Evolutionary conservation across 345 rosid genomes (phyloP).

Genomic region (Hypericum perforatum): DNA sequence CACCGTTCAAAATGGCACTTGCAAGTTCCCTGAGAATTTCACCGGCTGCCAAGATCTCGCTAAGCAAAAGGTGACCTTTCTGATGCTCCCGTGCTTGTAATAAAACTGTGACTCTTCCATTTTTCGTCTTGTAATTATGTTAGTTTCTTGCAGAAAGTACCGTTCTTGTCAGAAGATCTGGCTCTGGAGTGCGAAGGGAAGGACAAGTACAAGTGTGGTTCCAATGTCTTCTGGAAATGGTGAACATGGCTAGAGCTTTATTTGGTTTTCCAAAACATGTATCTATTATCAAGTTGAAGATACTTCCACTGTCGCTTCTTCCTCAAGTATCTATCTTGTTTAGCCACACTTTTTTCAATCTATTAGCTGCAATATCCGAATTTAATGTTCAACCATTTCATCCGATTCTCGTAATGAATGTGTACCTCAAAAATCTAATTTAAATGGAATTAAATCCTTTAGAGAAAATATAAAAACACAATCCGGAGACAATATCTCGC

Average conservation of each 20-base stretch:
- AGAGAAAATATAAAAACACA: no score
- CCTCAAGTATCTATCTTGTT: no score
- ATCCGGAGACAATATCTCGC: no score
- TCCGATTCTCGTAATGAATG: no score
- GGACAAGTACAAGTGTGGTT: constrained; percentile 97
- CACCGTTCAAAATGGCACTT: constrained; percentile 82
- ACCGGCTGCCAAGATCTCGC: constrained; percentile 99
- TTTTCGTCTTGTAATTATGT: not conserved
- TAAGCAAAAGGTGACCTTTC: constrained; percentile 64
- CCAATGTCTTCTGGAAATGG: constrained; percentile 99
- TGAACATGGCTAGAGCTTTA: constrained; percentile 17
- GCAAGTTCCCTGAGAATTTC: constrained; percentile 98
- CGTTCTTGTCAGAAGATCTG: constrained; percentile 73
- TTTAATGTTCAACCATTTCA: no score
- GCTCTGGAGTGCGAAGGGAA: constrained; percentile 87
- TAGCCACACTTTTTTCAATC: no score
- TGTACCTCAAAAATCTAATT: no score
- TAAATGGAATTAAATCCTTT: no score
- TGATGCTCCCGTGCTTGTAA: not conserved
- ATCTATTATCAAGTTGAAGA: no score
- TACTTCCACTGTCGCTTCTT: no score
- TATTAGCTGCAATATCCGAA: no score
- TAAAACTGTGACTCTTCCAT: not conserved
- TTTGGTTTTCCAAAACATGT: no score
- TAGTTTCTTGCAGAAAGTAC: constrained; percentile 68